Conservation (phyloP, 306 rosid genomes). For the Cyamopsis tetragonoloba region DNA sequence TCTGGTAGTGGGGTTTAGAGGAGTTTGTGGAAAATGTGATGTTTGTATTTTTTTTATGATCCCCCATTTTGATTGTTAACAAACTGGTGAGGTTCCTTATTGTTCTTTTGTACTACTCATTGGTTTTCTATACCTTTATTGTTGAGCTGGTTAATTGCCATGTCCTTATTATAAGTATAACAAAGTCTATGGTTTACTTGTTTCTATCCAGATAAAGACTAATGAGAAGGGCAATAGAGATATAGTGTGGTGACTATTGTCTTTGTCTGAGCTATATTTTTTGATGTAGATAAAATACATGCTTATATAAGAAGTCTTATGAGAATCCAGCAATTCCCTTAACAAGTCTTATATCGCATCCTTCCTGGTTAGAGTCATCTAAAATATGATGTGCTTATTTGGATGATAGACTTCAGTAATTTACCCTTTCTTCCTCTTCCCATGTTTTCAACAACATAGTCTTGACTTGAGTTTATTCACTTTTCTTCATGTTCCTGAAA, state of each 20-base stretch:
- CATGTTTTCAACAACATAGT: background rate
- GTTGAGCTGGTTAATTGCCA: constrained; percentile 15
- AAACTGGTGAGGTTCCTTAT: constrained; percentile 9
- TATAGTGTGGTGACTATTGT: background rate
- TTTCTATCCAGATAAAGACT: background rate
- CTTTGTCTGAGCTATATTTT: constrained; percentile 5
- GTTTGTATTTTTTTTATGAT: constrained; percentile 8
- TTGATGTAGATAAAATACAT: background rate
- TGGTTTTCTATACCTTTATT: background rate
- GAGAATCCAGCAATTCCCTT: background rate
- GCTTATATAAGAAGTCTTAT: background rate
- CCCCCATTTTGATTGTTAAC: background rate
- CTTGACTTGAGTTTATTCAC: background rate
- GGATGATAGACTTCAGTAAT: background rate
- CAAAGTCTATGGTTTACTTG: background rate
- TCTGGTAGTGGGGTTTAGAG: background rate
- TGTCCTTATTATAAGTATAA: background rate
- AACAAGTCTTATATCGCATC: background rate
- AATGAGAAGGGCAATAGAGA: background rate
- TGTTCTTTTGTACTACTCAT: background rate
- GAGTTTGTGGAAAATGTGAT: background rate
- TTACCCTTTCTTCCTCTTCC: background rate
- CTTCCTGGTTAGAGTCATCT: constrained; percentile 1
- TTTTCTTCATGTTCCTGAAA: background rate
- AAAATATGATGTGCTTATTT: background rate